Evolutionary conservation across 2,329 filamentous ascomycete genomes (phyloP), one percentile per base, ranked within the genome.

Genomic region (Parafenestella ontariensis): DNA sequence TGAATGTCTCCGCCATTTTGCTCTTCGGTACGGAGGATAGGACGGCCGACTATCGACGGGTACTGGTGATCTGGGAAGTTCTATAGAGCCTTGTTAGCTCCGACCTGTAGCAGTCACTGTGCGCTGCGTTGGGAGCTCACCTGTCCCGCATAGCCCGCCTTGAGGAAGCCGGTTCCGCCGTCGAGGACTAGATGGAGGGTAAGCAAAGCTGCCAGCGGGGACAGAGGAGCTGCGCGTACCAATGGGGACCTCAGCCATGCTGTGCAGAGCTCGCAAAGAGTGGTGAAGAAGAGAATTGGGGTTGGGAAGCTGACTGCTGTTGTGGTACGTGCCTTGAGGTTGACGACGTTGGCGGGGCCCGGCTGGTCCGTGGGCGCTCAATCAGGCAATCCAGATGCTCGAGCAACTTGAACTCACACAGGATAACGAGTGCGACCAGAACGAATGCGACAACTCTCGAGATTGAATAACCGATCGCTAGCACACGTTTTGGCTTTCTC

Each of bases 1-100:
- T 88, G 82, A 61, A 89, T 84, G 70, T 88, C 85, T 59, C 83
- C 81, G 59, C 83, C 80, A 87, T 89, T 78, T 85, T 88, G 82
- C 80, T 99, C 95, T 83, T 99, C 95, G 59, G 93, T 93, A 80
- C 95, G 92, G 73, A 99, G 86, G 79, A 99, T 99, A 46, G 95
- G 95, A 69, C 95, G 91, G 76, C 95, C 95, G 77, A 99, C 92
- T 78, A 99, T 98, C 66, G 94, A 97, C 52, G 95, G 95, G 80
- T 93, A 98, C 81, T 98, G 94, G 80, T 96, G 92, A 81, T 98
- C 95, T 77, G 95, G 95, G 81, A 99, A 99, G 84, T 99, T 99
- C 85, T 98, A 58, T 15, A 17, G 49, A 54, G 46, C 6, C 9
- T 11, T 8, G 55, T 61, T 47, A 68, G 59, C 37, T 45, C 33